Base-by-base conservation (phyloP, 1,139 yeast genomes). In the Yamadazyma jaroonii region DNA sequence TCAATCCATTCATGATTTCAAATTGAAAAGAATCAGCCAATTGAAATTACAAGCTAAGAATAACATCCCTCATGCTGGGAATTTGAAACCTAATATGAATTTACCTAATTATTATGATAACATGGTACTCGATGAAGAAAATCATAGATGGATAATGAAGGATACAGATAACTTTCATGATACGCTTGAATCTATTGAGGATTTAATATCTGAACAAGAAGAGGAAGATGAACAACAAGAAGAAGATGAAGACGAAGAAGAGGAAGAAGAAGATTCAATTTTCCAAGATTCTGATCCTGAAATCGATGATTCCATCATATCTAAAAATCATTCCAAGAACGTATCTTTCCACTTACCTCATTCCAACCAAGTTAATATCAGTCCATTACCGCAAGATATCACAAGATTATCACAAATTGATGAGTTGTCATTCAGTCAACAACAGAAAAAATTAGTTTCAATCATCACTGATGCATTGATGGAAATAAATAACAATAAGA, bases 361-460 rank as follows among this genome's bases (percentile, higher is more conserved):
- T 38, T 45, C 51, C 38, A 52, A 42, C 10, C 44, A 49, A 37
- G 52, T 51, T 2, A 39, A 46, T 29, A 41, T 53, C 32, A 57
- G 59, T 29, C 52, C 52, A 3, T 24, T 35, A 25, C 24, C 30
- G 3, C 45, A 42, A 32, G 70, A 71, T 43, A 62, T 71, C 0
- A 73, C 79, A 0, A 61, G 61, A 31, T 48, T 65, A 2, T 70
- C 77, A 1, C 74, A 70, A 34, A 40, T 71, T 7, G 66, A 62
- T n/a, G 71, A 76, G 29, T 44, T 74, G 3, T 69, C 81, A 1
- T 78, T 77, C 48, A 65, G 81, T 1, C 72, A 72, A 45, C 65
- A 77, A 0, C 70, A 70, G 42, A 64, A 58, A 40, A 56, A 54
- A 11, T 51, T 78, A 32, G 77, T 76, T 5, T 61, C 77, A 2